Evolutionary conservation across 495 filamentous ascomycete species (phyloP), one percentile per base, ranked within the genome.

Genomic region (Neurospora tetraspora): DNA sequence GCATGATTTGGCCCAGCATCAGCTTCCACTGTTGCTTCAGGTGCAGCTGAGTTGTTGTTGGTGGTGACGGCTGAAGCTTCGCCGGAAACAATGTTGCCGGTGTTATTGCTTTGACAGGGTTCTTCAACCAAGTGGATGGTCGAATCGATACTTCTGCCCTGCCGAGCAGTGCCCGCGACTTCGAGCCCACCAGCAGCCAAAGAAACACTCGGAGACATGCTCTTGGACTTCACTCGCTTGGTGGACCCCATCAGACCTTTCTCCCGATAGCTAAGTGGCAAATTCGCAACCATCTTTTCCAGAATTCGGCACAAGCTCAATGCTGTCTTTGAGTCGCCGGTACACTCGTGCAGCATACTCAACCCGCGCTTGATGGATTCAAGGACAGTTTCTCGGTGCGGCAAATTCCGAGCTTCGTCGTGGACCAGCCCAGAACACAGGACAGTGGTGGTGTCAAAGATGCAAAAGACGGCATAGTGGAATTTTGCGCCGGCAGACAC

Each of bases 381-480:
- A 38, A 86, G 75, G 4, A 85, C 75, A 4, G 80, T 76, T 4
- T 85, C 81, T 27, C 83, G 80, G 34, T 80, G 80, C 34, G 85
- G 83, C 36, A 87, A 80, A 42, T 70, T 82, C 39, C 77, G 69
- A 36, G 79, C 77, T 53, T 77, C 77, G 73, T 88, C 86, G 69
- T 87, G 85, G 16, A 86, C 79, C n/a, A 88, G 76, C 1, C 83
- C 85, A 4, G 85, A 86, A 74, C 84, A 86, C 40, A 88, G 72
- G 72, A 84, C 80, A 7, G 85, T 84, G 1, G 83, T 80, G 1
- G 85, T 84, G 70, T 88, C 85, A 69, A 88, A 88, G 16, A 87
- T 80, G 61, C 83, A 79, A 69, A 88, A 88, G n/a, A 85, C 82
- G 43, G 86, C 82, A 59, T 85, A 81, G 68, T 88, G 83, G 65